Conservation (phyloP, 1,284 basidiomycete genomes). For the Trametes pubescens region DNA sequence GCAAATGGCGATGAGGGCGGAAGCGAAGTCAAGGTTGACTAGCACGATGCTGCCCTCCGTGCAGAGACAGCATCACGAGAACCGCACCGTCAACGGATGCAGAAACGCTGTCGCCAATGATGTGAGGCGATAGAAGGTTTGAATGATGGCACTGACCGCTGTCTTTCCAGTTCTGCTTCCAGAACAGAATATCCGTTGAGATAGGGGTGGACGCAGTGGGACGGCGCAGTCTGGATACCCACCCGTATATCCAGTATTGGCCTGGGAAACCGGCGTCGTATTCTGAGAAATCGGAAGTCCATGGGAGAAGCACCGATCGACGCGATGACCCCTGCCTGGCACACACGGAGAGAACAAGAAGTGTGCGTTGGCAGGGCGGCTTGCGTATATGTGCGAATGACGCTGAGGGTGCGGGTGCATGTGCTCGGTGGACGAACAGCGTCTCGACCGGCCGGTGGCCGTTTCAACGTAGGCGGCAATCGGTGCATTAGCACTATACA, state of each 20-base stretch:
- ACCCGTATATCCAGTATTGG: neutral
- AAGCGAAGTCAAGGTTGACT: conserved; percentile 2
- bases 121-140: conserved; percentile 4
- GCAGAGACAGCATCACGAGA: conserved; percentile 5
- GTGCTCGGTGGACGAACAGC: neutral
- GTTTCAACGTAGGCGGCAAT: conserved; percentile 8
- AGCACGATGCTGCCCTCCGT: neutral
- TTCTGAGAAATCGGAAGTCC: conserved; percentile 2
- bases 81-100: conserved; percentile 8
- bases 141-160: conserved; percentile 8
- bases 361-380: neutral
- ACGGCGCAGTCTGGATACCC: conserved; percentile 3
- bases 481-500: neutral
- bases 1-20: neutral
- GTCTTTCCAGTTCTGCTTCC: conserved; percentile 5
- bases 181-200: conserved; percentile 13
- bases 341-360: neutral
- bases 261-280: neutral
- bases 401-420: neutral
- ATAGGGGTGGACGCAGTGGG: conserved; percentile 8
- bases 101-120: conserved; percentile 9
- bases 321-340: neutral
- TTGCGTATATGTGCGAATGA: neutral
- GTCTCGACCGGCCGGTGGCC: neutral
- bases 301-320: conserved; percentile 13